Evolutionary conservation across 345 rosid genomes (phyloP).

Genomic region (Erucastrum elatum): DNA sequence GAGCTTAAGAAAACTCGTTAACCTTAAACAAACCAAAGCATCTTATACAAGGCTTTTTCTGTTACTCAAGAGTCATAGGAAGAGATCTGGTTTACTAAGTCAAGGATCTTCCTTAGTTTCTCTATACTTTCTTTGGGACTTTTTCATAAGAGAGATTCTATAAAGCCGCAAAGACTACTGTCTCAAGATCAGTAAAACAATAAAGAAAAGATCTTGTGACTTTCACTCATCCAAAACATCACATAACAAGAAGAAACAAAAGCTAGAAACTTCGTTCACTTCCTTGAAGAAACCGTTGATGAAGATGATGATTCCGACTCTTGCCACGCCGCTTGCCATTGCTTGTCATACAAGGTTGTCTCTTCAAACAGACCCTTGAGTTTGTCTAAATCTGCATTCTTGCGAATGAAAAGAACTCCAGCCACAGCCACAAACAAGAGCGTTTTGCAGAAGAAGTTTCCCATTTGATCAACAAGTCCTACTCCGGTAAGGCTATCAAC

Average conservation of each 20-base stretch:
- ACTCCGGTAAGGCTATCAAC: slow-evolving; percentile 95
- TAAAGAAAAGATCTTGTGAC: not conserved
- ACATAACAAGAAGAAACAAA: slow-evolving; percentile 8
- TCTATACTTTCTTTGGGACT: slow-evolving; percentile 20
- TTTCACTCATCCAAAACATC: slow-evolving; percentile 14
- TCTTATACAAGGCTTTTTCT: not conserved
- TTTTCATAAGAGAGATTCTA: slow-evolving; percentile 2
- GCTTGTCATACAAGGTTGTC: slow-evolving; percentile 93
- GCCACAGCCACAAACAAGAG: slow-evolving; percentile 79
- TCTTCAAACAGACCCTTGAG: slow-evolving; percentile 77
- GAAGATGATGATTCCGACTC: slow-evolving; percentile 51
- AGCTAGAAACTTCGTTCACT: slow-evolving; percentile 5
- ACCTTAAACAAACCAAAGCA: not conserved
- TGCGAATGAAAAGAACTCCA: slow-evolving; percentile 81
- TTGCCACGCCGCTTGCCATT: slow-evolving; percentile 97
- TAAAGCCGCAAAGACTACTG: not conserved
- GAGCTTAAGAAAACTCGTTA: not conserved
- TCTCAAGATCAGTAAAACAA: slow-evolving; percentile 23
- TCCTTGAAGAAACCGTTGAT: slow-evolving; percentile 25
- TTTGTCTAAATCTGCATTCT: slow-evolving; percentile 86
- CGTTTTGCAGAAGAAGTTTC: slow-evolving; percentile 92
- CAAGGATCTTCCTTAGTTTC: not conserved
- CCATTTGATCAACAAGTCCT: slow-evolving; percentile 96
- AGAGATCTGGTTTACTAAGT: slow-evolving; percentile 11
- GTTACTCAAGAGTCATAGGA: not conserved